Base-by-base conservation (phyloP, 116 monocot species). In the Zostera marina region DNA sequence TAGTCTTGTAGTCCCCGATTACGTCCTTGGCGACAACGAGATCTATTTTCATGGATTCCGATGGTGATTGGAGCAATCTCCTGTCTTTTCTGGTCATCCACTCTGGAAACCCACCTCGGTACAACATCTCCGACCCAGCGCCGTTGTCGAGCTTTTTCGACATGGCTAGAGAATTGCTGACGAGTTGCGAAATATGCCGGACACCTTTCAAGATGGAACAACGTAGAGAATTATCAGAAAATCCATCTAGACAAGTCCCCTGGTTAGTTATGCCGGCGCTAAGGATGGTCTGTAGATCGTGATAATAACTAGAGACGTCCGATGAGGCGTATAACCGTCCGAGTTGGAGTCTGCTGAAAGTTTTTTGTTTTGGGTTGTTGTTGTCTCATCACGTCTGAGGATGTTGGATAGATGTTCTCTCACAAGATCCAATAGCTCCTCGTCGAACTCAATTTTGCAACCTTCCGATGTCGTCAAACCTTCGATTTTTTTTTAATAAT, bases 181-280 rank as follows among this genome's bases (percentile, higher is more conserved):
- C 59, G 25, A 86, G 62, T 21, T 14, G 68, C 20, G 80, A 76
- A 11, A 81, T 67, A 60, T 70, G 80, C 38, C 53, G 12, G 21
- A 92, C 24, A 38, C 56, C 20, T 12, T 32, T 14, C 44, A 73
- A 47, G 12, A 92, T 78, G 32, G 42, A 22, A 3, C 46, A 69
- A 8, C 81, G 60, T 23, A 79, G 26, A 54, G 66, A 41, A 8
- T 39, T 47, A 63, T 42, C 51, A 19, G 64, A 44, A 52, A 88
- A 83, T 19, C 93, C 93, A 45, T 87, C 93, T 22, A 93, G 74
- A 65, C 93, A 93, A 9, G 93, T 81, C 73, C 74, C 72, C 73
- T 84, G 88, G 73, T 93, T 84, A 20, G 93, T 80, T 15, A 93
- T 77, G 67, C 72, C 66, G 39, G 85, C 81, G 41, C 77, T 77